Base-by-base conservation (phyloP, 768 basidiomycete species). In the Termitomyces sp. region DNA sequence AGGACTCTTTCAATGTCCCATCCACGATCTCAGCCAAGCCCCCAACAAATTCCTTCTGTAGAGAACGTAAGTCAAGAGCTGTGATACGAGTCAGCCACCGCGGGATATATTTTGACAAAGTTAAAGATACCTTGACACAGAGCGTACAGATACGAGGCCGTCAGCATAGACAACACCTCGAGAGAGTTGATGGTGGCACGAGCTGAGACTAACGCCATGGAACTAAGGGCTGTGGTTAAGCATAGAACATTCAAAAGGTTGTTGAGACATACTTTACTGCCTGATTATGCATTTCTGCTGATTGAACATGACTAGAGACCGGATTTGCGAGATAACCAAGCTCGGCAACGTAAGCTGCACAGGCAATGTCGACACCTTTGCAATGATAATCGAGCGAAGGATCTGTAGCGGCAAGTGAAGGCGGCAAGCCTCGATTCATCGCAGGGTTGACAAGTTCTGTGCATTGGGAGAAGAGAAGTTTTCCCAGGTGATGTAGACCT, bases 251-350 rank as follows among this genome's bases (percentile, higher is more conserved):
- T 14, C 49, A 16, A 13, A 18, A 13, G 46, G 52, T 49, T 14
- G 26, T 13, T 38, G 30, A 36, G 6, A 75, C 88, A 59, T 61
- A 91, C 89, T 94, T 94, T 70, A 94, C 82, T 45, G 92, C 88
- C 70, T 94, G 92, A 63, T 94, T 94, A 67, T 92, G 90, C 88
- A 93, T 91, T 72, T 94, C 92, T 1, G 92, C 92, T 2, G 87
- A 88, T 65, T 94, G 90, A 50, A 92, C 84, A 63, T 89, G 87
- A 0, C 90, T 90, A 3, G 87, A 88, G 11, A 94, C 91, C 0
- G 92, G 91, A 73, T 83, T 90, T 20, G 88, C 92, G 26, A 93
- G 79, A 66, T 81, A 86, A 30, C 91, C 92, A 33, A 94, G 81
- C 70, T 94, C 92, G 47, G 86, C 77, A 2, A 86, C 81, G 67